Evolutionary conservation across 1,139 yeast species (phyloP).

Genomic region (Pichia sp.): DNA sequence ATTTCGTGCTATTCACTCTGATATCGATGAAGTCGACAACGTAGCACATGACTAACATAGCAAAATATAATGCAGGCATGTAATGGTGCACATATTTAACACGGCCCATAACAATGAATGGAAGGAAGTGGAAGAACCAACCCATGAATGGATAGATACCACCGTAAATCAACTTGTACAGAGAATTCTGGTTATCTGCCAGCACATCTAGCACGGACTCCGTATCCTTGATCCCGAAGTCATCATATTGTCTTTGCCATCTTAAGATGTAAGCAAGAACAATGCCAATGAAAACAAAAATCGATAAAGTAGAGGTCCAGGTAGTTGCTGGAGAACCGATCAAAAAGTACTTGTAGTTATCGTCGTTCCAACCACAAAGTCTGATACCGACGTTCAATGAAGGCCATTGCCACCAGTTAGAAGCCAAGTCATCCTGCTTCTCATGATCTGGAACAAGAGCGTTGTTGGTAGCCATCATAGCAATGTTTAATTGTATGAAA

Average conservation of each 20-base stretch:
- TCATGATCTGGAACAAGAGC: slow-evolving; percentile 92
- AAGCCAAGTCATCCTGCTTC: slow-evolving; percentile 86
- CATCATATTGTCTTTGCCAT: slow-evolving; percentile 90
- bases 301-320: slow-evolving; percentile 79
- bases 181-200: slow-evolving; percentile 3
- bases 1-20: slow-evolving; percentile 31
- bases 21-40: slow-evolving; percentile 58
- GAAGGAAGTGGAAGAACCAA: slow-evolving; percentile 89
- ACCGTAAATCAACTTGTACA: slow-evolving; percentile 56
- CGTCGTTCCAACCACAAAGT: slow-evolving; percentile 91
- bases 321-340: slow-evolving; percentile 93
- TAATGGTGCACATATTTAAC: slow-evolving; percentile 97
- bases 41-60: slow-evolving; percentile 75
- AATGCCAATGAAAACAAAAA: slow-evolving; percentile 52
- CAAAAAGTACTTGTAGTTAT: slow-evolving; percentile 73
- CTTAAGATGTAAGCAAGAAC: slow-evolving; percentile 58
- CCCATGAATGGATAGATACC: slow-evolving; percentile 89
- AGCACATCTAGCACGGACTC: neutral
- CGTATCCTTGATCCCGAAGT: slow-evolving; percentile 39
- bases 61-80: slow-evolving; percentile 93
- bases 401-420: slow-evolving; percentile 99
- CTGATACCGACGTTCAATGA: slow-evolving; percentile 85
- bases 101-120: slow-evolving; percentile 93
- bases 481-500: slow-evolving; percentile 86
- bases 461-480: slow-evolving; percentile 99